phyloP scores from a whole-genome alignment of 257 asterid genomes.

The Leonotis leonurus region DNA sequence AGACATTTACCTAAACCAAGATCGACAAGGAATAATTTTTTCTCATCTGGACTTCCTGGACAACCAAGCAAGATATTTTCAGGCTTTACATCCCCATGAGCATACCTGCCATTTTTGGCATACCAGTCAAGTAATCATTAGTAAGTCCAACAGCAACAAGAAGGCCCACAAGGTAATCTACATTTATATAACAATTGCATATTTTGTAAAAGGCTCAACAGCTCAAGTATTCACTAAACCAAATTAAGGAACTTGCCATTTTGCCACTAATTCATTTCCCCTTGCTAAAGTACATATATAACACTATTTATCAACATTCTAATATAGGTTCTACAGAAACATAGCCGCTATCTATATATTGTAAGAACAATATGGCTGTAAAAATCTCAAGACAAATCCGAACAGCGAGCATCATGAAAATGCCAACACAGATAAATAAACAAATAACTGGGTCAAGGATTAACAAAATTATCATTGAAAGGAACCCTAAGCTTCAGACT shows the following conservation, averaged over 20 bases:
- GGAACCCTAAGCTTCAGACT: not conserved
- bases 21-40: conserved; percentile 54
- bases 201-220: no score
- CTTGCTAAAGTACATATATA: not conserved
- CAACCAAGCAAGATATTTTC: conserved; percentile 59
- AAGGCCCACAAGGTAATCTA: not conserved
- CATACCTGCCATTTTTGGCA: conserved; percentile 31
- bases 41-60: conserved; percentile 50
- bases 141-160: not conserved
- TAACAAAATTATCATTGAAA: not conserved
- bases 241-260: not conserved
- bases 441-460: not conserved
- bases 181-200: not conserved
- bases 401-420: not conserved
- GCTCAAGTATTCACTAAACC: not conserved
- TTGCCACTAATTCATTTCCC: not conserved
- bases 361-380: not conserved
- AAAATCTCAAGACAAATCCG: not conserved
- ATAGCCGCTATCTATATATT: not conserved
- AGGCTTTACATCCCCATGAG: conserved; percentile 69
- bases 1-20: conserved; percentile 52
- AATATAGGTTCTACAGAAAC: not conserved
- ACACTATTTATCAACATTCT: not conserved
- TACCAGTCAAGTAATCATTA: conserved; percentile 11
- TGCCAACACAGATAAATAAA: not conserved